Conservation (phyloP, 345 rosid genomes). For the Microthlaspi erraticum region DNA sequence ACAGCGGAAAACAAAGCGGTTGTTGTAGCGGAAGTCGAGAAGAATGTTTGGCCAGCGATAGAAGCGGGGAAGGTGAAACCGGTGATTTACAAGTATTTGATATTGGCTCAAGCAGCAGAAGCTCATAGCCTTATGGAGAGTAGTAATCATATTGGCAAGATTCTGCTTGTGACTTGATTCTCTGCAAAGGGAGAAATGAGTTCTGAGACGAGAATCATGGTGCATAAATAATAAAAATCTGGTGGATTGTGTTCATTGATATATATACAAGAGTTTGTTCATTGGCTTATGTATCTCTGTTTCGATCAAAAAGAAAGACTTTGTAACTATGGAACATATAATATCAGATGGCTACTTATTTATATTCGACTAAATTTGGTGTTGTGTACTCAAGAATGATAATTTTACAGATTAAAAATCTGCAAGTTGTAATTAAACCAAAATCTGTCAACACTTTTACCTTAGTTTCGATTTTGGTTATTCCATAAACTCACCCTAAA, state of each 20-base stretch:
- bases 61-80: slow-evolving; percentile 76
- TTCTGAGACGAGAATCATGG: not conserved
- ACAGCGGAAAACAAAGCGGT: slow-evolving; percentile 68
- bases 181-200: slow-evolving; percentile 6
- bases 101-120: slow-evolving; percentile 66
- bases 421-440: not conserved
- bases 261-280: slow-evolving; percentile 22
- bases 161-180: slow-evolving; percentile 62
- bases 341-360: slow-evolving; percentile 5
- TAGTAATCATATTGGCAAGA: slow-evolving; percentile 79
- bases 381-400: not conserved
- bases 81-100: slow-evolving; percentile 58
- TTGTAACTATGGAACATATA: slow-evolving; percentile 6
- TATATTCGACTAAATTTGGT: not conserved
- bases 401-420: not conserved
- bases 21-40: slow-evolving; percentile 76
- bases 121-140: slow-evolving; percentile 83
- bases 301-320: slow-evolving; percentile 1
- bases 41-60: slow-evolving; percentile 86
- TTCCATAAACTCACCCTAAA: not conserved
- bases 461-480: too few species aligned
- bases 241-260: slow-evolving; percentile 6
- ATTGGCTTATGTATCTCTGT: slow-evolving; percentile 13
- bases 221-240: slow-evolving; percentile 2
- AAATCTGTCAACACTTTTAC: not conserved